Conservation (phyloP, 192 early-diverging fungal species). For the Podila minutissima region DNA sequence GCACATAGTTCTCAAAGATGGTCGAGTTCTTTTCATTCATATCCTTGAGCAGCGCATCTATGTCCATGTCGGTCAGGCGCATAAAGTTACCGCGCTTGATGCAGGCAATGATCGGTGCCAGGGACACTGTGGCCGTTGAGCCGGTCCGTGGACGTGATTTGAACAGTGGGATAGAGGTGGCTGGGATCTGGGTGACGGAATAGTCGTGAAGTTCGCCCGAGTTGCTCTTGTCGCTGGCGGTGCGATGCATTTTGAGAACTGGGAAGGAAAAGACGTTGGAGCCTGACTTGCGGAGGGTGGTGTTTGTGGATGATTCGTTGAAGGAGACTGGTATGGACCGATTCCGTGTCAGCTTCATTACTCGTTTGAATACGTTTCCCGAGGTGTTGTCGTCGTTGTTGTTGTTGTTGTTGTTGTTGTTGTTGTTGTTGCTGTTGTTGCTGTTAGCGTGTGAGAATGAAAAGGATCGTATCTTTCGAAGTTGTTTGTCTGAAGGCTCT, state of each 20-base stretch:
- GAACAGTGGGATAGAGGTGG: background rate
- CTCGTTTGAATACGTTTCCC: background rate
- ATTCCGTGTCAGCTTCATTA: slow-evolving; percentile 13
- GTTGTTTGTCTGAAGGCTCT: background rate
- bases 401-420: background rate
- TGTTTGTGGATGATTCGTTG: background rate
- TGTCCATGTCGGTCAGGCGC: slow-evolving; percentile 16
- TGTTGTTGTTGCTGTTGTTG: background rate
- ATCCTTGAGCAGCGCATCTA: slow-evolving; percentile 17
- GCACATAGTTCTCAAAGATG: slow-evolving; percentile 17
- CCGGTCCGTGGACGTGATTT: background rate
- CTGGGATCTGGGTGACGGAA: background rate
- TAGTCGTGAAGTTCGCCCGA: background rate
- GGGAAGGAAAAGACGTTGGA: slow-evolving; percentile 25
- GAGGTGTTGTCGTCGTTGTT: background rate
- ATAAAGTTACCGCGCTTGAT: slow-evolving; percentile 36
- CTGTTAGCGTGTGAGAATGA: background rate
- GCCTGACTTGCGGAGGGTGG: background rate
- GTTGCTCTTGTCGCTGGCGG: background rate
- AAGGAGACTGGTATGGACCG: slow-evolving; percentile 16
- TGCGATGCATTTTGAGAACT: background rate
- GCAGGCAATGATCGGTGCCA: slow-evolving; percentile 13
- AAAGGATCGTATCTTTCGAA: background rate
- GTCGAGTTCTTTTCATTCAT: slow-evolving; percentile 38
- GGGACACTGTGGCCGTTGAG: background rate